A percentile compares a stretch with the other conserved stretches of the same genome.
Evolutionary conservation across 1,139 yeast genomes (phyloP).

Genomic region (Scheffersomyces segobiensis): DNA sequence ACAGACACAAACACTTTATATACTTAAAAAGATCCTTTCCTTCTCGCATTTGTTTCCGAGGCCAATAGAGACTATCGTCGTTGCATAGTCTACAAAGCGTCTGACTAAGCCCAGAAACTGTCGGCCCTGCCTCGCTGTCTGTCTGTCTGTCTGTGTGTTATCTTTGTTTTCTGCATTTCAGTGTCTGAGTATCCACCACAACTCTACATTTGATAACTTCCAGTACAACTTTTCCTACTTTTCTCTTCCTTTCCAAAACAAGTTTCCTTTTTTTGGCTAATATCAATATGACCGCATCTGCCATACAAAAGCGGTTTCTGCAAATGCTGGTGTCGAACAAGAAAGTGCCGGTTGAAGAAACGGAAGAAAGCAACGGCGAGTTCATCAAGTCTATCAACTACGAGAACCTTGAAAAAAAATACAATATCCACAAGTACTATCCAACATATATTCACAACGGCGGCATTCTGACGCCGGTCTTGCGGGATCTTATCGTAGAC

Average conservation of each 20-base stretch:
- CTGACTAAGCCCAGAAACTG: neutral
- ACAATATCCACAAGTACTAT: conserved; percentile 39
- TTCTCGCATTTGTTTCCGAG: neutral
- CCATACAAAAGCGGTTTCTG: neutral
- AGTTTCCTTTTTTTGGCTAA: neutral
- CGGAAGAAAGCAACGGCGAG: conserved; percentile 7
- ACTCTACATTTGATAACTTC: neutral
- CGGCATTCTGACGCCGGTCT: conserved; percentile 37
- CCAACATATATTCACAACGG: conserved; percentile 45
- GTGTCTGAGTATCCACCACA: neutral
- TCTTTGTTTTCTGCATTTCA: neutral
- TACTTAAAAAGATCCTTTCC: neutral
- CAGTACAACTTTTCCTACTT: neutral
- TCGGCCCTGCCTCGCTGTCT: neutral
- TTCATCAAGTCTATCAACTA: conserved; percentile 31
- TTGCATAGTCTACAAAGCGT: neutral
- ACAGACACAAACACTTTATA: neutral
- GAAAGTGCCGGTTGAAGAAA: neutral
- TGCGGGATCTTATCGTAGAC: conserved; percentile 34
- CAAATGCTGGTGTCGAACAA: neutral
- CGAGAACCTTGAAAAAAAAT: conserved; percentile 36
- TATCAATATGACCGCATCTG: neutral
- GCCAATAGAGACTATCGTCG: neutral
- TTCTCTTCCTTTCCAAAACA: neutral
- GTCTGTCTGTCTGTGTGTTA: neutral